Base-by-base conservation (phyloP, 2,329 filamentous ascomycete genomes). In the Beauveria caledonica region DNA sequence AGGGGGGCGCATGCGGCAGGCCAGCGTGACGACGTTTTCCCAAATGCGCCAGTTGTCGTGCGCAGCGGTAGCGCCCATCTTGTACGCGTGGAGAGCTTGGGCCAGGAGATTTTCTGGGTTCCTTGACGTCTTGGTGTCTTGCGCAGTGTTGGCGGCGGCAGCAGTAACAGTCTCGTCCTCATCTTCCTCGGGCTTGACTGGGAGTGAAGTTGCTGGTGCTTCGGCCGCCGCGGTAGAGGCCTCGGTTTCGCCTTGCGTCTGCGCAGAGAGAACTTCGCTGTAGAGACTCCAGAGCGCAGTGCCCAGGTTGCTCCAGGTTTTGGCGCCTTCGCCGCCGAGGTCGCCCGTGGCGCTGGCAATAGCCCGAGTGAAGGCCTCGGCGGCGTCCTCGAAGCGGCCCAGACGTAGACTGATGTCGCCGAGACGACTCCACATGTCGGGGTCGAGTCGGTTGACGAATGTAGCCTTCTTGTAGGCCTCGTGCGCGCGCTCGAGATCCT, bases 231-330 rank as follows among this genome's bases (percentile, higher is more conserved):
- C 13, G 13, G 33, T 17, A 3, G 9, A 17, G 17, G 42, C 5
- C 27, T 70, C 64, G 51, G 72, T 3, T 11, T 68, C 63, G 15
- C 69, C 65, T 23, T 68, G 65, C 25, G 72, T 68, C 50, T 73
- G 69, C n/a, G 68, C 74, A 3, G 78, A 74, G 4, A 78, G 64
- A 0, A 78, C 72, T 66, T 85, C 81, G 48, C 76, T 80, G 72
- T 83, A 92, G 63, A 88, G 77, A 62, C 86, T 87, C 65, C 90
- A 83, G 1, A 97, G 80, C 0, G 93, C 87, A 2, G 89, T 92
- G 0, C 92, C 94, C 23, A 99, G 81, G 69, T 99, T 99, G 68
- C 89, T 95, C 91, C 94, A 99, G 0, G 90, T 91, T 69, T 96
- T 86, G 0, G 92, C 93, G 69, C 97, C 92, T 57, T 88, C 86